A percentile compares a stretch with the other conserved stretches of the same genome.
Evolutionary conservation across 2,329 filamentous ascomycete genomes (phyloP).

Genomic region (Ophiostoma triangulosporum): DNA sequence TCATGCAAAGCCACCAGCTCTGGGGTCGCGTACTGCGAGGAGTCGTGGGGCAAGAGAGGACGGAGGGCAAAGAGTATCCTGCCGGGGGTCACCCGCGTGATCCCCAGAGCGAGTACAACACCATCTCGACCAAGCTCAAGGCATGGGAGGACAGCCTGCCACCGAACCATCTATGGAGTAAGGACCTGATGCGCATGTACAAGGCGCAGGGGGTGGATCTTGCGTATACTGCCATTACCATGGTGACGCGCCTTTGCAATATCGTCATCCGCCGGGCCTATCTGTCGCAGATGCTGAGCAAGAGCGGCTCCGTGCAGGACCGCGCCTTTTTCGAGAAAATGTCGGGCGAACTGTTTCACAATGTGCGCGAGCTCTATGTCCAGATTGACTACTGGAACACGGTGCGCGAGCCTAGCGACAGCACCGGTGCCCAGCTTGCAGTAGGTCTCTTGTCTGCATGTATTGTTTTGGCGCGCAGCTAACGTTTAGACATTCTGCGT

Average conservation of each 20-base stretch:
- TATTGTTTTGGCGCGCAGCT: background rate
- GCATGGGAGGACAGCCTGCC: constrained; percentile 38
- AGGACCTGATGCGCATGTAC: constrained; percentile 28
- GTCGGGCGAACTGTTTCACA: constrained; percentile 31
- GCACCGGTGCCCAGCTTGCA: constrained; percentile 37
- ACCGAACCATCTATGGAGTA: constrained; percentile 33
- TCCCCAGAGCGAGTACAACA: constrained; percentile 32
- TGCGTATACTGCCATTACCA: constrained; percentile 41
- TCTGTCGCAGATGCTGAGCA: constrained; percentile 25
- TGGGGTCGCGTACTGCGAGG: constrained; percentile 40
- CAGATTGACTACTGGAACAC: constrained; percentile 37
- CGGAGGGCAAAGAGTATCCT: background rate
- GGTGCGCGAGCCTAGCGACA: constrained; percentile 29
- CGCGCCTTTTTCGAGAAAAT: constrained; percentile 17
- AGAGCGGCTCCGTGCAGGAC: background rate
- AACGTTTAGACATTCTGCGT: constrained; percentile 31
- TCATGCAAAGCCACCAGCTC: constrained; percentile 41
- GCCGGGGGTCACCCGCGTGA: constrained; percentile 31
- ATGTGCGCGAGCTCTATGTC: constrained; percentile 31
- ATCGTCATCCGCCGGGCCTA: constrained; percentile 43
- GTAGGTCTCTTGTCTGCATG: constrained; percentile 17
- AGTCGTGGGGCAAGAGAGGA: constrained; percentile 31
- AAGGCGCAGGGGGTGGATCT: constrained; percentile 36
- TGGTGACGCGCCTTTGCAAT: constrained; percentile 41
- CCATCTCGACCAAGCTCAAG: constrained; percentile 27